Evolutionary conservation across 106 monocot genomes (phyloP).

Genomic region (Dendrobium chrysotoxum): DNA sequence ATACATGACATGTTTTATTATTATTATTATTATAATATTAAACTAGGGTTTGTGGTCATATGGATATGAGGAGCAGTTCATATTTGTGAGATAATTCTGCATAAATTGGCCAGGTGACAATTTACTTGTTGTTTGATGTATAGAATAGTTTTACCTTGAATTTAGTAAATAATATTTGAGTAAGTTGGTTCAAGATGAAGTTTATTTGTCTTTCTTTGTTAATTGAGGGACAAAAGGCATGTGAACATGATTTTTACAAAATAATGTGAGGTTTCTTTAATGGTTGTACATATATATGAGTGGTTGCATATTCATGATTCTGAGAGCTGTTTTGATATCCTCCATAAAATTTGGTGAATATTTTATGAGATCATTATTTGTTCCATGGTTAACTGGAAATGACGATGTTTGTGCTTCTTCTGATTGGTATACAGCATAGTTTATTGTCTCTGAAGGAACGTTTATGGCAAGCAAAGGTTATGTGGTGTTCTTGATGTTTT

Average conservation of each 20-base stretch:
- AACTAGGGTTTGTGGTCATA: not conserved
- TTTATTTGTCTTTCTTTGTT: not conserved
- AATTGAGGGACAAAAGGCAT: not conserved
- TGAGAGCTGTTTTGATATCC: too few relatives aligned
- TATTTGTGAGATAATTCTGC: not conserved
- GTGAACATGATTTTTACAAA: not conserved
- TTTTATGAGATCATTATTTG: too few relatives aligned
- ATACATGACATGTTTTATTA: not conserved
- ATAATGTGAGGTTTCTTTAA: too few relatives aligned
- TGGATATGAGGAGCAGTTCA: not conserved
- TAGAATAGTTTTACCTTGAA: not conserved
- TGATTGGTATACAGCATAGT: too few relatives aligned
- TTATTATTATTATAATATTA: not conserved
- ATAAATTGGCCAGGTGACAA: not conserved
- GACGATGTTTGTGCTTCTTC: too few relatives aligned
- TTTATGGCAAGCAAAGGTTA: too few relatives aligned
- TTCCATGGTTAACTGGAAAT: too few relatives aligned
- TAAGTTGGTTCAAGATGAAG: not conserved
- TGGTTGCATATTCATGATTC: too few relatives aligned
- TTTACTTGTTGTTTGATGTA: not conserved
- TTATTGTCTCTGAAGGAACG: too few relatives aligned
- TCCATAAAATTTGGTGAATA: too few relatives aligned
- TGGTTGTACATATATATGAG: too few relatives aligned
- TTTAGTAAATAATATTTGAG: not conserved
- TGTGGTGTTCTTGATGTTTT: too few relatives aligned